phyloP scores from a whole-genome alignment of 2,329 filamentous ascomycete genomes.

The Epichloe typhina region DNA sequence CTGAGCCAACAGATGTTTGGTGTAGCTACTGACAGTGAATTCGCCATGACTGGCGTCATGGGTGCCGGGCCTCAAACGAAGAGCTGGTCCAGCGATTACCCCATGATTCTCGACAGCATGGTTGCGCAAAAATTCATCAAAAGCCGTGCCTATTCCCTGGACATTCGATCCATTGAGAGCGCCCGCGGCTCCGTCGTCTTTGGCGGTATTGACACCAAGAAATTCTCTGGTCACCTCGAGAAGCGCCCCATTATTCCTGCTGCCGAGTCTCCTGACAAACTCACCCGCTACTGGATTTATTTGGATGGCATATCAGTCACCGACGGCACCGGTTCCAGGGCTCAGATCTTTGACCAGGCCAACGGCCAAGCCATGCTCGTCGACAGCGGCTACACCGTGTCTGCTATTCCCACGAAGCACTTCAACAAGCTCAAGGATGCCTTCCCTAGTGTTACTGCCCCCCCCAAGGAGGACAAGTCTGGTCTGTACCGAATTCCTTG shows the following conservation, averaged over 20 bases:
- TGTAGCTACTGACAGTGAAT: constrained; percentile 19
- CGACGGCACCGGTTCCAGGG: constrained; percentile 21
- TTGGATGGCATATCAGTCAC: constrained; percentile 24
- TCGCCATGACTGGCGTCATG: constrained; percentile 19
- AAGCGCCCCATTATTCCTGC: constrained; percentile 42
- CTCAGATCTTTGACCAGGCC: constrained; percentile 29
- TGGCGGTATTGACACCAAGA: constrained; percentile 43
- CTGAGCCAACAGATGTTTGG: constrained; percentile 24
- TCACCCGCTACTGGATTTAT: constrained; percentile 29
- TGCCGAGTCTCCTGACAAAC: constrained; percentile 20
- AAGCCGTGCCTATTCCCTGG: constrained; percentile 23
- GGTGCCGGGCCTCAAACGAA: constrained; percentile 20
- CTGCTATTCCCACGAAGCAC: constrained; percentile 47
- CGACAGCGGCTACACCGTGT: constrained; percentile 55
- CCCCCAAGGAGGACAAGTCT: constrained; percentile 10
- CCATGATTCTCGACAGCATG: constrained; percentile 22
- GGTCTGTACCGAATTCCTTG: constrained; percentile 38
- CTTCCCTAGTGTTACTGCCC: constrained; percentile 18
- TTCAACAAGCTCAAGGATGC: constrained; percentile 29
- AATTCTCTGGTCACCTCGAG: constrained; percentile 39
- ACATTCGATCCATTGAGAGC: constrained; percentile 20
- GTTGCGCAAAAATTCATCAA: constrained; percentile 21
- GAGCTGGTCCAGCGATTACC: constrained; percentile 23
- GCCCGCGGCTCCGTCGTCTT: constrained; percentile 29
- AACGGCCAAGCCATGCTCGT: constrained; percentile 37